These are phyloP conservation scores for Ustilago xerochloae DNA, from an alignment of 1,284 basidiomycete species.

Conservation along the genomic window DNA sequence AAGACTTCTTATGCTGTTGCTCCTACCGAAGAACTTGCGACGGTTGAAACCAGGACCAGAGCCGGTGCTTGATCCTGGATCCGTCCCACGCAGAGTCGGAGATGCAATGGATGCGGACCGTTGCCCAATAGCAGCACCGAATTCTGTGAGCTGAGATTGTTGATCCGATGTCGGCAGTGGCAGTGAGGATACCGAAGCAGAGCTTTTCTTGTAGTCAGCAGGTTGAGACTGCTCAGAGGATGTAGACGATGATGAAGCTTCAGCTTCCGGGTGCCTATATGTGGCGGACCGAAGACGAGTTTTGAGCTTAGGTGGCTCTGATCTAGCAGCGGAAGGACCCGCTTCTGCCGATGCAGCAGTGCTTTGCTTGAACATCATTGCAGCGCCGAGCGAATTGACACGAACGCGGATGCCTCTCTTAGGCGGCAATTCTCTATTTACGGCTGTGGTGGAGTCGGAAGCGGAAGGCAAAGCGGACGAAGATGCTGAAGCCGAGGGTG, in stretches of 20 bases:
- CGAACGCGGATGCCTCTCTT: conserved; percentile 32
- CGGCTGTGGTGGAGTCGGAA: neutral
- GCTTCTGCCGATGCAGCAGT: conserved; percentile 4
- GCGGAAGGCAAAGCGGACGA: conserved; percentile 1
- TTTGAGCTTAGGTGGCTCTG: conserved; percentile 3
- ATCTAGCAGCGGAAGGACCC: neutral
- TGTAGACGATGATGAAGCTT: neutral
- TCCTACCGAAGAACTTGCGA: conserved; percentile 47
- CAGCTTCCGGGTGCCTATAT: neutral
- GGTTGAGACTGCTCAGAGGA: neutral
- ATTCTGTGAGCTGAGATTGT: neutral
- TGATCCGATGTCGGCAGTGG: conserved; percentile 2
- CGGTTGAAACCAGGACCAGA: conserved; percentile 29
- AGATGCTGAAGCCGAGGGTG: neutral
- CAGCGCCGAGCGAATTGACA: conserved; percentile 32
- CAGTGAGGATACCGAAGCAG: conserved; percentile 1
- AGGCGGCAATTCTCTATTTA: conserved; percentile 1
- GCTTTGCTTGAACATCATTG: conserved; percentile 26
- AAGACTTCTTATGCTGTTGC: conserved; percentile 41
- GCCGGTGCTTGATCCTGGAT: too few relatives aligned
- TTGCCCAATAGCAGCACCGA: neutral
- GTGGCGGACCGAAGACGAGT: conserved; percentile 25
- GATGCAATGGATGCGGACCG: neutral
- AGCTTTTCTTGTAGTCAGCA: neutral
- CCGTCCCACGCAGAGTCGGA: neutral